A percentile compares a stretch with the other conserved stretches of the same genome.
These are phyloP conservation scores for Ascochyta koolunga DNA, from an alignment of 2,329 filamentous ascomycete genomes.

Conservation along the genomic window DNA sequence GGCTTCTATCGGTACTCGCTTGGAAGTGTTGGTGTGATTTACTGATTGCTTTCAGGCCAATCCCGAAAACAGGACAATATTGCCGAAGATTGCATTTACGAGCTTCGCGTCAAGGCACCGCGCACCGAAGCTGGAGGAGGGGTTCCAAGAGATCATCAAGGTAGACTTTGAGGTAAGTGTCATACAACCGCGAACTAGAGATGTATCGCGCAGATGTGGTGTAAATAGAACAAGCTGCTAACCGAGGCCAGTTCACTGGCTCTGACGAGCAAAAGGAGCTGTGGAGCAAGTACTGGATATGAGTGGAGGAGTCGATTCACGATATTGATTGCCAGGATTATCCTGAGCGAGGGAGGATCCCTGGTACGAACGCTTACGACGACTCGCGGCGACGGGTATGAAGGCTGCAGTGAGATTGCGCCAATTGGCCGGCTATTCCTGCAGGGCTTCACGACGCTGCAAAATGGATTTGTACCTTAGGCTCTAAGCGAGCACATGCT, in stretches of 20 bases:
- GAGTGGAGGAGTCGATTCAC: conserved; percentile 19
- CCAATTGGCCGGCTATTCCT: conserved; percentile 14
- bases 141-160: conserved; percentile 79
- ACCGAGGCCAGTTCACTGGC: conserved; percentile 64
- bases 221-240: conserved; percentile 23
- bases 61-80: conserved; percentile 74
- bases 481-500: conserved; percentile 25
- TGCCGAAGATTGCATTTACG: conserved; percentile 82
- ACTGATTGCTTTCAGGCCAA: conserved; percentile 65
- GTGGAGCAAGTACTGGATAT: conserved; percentile 82
- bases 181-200: conserved; percentile 25
- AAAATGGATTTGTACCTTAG: neutral
- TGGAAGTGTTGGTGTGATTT: conserved; percentile 12
- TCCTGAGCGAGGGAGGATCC: conserved; percentile 14
- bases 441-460: conserved; percentile 4
- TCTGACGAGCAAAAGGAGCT: conserved; percentile 69
- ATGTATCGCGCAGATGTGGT: neutral
- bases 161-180: conserved; percentile 70
- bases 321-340: conserved; percentile 7
- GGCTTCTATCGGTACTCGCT: conserved; percentile 7
- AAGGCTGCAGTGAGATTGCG: neutral
- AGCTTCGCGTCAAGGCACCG: conserved; percentile 76
- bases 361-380: conserved; percentile 20
- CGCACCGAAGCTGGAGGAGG: conserved; percentile 74
- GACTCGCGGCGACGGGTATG: conserved; percentile 11